Percentiles rank a stretch among this genome's conserved stretches.
Conservation (phyloP, 371 early-diverging fungal genomes). For the Capillidium heterosporum region DNA sequence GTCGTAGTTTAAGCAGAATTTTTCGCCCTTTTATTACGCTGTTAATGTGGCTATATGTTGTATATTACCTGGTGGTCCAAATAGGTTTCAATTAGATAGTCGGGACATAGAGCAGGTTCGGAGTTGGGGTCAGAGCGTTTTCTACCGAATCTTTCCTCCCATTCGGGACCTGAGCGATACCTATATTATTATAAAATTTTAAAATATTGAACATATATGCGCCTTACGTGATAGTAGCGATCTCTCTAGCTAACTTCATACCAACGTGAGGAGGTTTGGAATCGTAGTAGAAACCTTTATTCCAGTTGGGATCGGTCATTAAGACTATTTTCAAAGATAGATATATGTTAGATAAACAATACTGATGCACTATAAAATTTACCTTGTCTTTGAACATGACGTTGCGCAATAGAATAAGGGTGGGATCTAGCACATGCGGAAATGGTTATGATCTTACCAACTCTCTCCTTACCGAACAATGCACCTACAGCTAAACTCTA, state of each 20-base stretch:
- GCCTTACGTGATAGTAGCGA: slow-evolving; percentile 50
- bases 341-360: not conserved
- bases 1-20: slow-evolving; percentile 82
- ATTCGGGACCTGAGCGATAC: slow-evolving; percentile 91
- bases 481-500: slow-evolving; percentile 67
- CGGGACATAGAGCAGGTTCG: slow-evolving; percentile 72
- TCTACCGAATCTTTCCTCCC: slow-evolving; percentile 88
- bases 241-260: slow-evolving; percentile 86
- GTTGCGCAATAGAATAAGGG: slow-evolving; percentile 84
- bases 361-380: slow-evolving; percentile 4
- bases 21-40: slow-evolving; percentile 43
- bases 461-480: slow-evolving; percentile 63
- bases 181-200: slow-evolving; percentile 23
- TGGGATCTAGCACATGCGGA: slow-evolving; percentile 88
- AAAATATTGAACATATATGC: slow-evolving; percentile 11
- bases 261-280: slow-evolving; percentile 82
- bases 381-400: slow-evolving; percentile 77
- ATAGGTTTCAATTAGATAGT: slow-evolving; percentile 88
- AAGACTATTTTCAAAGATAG: slow-evolving; percentile 26
- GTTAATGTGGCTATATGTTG: not conserved
- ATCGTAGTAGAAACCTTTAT: slow-evolving; percentile 80
- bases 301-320: slow-evolving; percentile 91
- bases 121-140: slow-evolving; percentile 48
- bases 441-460: slow-evolving; percentile 61
- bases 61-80: slow-evolving; percentile 65